Evolutionary conservation across 2,329 filamentous ascomycete genomes (phyloP).

Genomic region (Colletotrichum melonis): DNA sequence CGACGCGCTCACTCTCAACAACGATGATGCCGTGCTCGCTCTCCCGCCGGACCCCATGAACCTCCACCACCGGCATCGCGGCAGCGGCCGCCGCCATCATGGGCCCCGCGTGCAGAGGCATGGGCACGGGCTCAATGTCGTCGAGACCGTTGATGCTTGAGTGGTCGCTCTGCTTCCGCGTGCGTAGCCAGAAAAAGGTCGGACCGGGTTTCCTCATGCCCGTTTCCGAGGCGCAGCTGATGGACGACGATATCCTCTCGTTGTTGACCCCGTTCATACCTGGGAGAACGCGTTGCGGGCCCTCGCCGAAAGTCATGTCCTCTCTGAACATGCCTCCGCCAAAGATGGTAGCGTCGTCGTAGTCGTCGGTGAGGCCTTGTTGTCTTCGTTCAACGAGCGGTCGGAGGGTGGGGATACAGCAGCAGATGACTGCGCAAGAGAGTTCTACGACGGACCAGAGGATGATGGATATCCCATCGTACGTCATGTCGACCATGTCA

Average conservation of each 20-base stretch:
- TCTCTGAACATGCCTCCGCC: not conserved
- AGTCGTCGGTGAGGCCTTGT: not conserved
- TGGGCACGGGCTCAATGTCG: slow-evolving; percentile 17
- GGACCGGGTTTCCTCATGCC: slow-evolving; percentile 16
- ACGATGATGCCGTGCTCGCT: not conserved
- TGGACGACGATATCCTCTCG: not conserved
- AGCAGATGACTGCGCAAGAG: slow-evolving; percentile 51
- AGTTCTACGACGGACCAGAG: slow-evolving; percentile 54
- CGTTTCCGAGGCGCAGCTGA: slow-evolving; percentile 17
- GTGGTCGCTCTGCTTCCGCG: slow-evolving; percentile 20
- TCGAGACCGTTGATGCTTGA: slow-evolving; percentile 2
- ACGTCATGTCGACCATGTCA: slow-evolving; percentile 45
- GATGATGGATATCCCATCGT: slow-evolving; percentile 44
- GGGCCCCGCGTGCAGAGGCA: not conserved
- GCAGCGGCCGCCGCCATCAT: not conserved
- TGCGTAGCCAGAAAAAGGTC: slow-evolving; percentile 21
- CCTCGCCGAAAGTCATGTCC: not conserved
- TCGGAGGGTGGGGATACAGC: slow-evolving; percentile 52
- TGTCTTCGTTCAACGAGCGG: slow-evolving; percentile 36
- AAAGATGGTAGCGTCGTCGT: not conserved
- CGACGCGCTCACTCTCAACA: not conserved
- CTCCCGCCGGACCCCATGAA: not conserved
- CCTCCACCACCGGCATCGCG: not conserved
- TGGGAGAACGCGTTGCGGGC: not conserved
- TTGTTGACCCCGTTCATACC: not conserved